These are phyloP conservation scores for Rhodamnia argentea DNA, from an alignment of 345 rosid species.

Conservation along the genomic window DNA sequence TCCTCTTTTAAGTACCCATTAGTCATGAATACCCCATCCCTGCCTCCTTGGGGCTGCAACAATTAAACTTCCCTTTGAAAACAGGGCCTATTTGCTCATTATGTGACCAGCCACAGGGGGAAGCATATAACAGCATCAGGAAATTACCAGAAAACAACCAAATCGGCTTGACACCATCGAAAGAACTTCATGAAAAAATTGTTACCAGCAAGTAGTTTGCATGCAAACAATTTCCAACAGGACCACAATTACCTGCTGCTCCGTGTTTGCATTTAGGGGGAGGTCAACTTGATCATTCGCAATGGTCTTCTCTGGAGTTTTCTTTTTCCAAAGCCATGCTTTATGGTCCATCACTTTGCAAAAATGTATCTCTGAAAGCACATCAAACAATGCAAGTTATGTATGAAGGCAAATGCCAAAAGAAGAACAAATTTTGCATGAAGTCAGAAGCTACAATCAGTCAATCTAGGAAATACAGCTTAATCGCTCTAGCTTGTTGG, in stretches of 20 bases:
- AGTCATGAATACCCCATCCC: background rate
- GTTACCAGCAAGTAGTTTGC: background rate
- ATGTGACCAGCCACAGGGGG: background rate
- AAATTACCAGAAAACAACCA: background rate
- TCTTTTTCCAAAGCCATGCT: constrained; percentile 86
- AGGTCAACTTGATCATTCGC: constrained; percentile 22
- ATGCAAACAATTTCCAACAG: background rate
- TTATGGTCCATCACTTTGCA: constrained; percentile 50
- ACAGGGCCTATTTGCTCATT: background rate
- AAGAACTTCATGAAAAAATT: background rate
- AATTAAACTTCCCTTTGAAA: background rate
- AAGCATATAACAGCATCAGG: background rate
- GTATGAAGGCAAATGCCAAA: background rate
- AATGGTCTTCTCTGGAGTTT: constrained; percentile 45
- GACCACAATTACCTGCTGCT: constrained; percentile 40
- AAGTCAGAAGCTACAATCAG: background rate
- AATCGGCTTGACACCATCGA: background rate
- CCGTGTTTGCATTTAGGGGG: constrained; percentile 25
- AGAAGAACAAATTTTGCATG: background rate
- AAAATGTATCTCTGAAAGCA: background rate
- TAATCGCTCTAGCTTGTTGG: background rate
- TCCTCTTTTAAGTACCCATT: background rate
- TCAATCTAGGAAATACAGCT: background rate
- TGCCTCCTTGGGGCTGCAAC: background rate
- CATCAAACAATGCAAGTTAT: background rate